Percentiles rank a stretch among this genome's conserved stretches.
Conservation (phyloP, 1,284 basidiomycete species). For the Trichosporon sp. region DNA sequence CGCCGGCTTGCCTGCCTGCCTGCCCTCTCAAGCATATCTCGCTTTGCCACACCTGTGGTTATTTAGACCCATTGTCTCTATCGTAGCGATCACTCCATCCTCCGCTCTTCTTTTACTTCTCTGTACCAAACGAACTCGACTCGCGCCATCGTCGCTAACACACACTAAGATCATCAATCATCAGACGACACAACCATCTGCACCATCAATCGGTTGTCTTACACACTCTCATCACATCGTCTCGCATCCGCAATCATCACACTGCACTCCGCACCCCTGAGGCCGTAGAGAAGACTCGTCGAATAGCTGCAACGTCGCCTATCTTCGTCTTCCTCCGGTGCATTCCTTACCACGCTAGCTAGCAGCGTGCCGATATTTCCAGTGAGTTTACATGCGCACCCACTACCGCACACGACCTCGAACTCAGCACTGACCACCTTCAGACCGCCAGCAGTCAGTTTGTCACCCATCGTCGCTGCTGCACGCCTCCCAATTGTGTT, state of each 20-base stretch:
- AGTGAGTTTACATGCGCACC: neutral
- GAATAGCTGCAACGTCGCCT: neutral
- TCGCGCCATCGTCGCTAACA: neutral
- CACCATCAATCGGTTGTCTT: neutral
- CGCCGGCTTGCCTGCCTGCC: neutral
- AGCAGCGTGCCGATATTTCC: neutral
- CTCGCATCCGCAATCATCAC: neutral
- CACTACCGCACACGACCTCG: neutral
- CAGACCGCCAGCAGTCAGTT: neutral
- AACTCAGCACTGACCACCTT: neutral
- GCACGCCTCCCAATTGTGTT: neutral
- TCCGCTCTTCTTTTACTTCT: neutral
- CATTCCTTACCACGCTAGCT: neutral
- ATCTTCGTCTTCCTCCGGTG: neutral
- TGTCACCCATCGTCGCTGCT: neutral
- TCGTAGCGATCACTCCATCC: neutral
- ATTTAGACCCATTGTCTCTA: neutral
- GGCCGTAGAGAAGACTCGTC: neutral
- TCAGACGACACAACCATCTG: neutral
- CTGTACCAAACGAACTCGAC: neutral
- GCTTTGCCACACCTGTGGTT: neutral
- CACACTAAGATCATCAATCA: conserved; percentile 1
- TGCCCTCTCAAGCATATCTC: neutral
- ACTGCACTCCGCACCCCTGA: neutral
- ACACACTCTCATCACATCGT: neutral